Evolutionary conservation across 768 basidiomycete genomes (phyloP), one percentile per base, ranked within the genome.

Genomic region (Auriscalpium orientale): DNA sequence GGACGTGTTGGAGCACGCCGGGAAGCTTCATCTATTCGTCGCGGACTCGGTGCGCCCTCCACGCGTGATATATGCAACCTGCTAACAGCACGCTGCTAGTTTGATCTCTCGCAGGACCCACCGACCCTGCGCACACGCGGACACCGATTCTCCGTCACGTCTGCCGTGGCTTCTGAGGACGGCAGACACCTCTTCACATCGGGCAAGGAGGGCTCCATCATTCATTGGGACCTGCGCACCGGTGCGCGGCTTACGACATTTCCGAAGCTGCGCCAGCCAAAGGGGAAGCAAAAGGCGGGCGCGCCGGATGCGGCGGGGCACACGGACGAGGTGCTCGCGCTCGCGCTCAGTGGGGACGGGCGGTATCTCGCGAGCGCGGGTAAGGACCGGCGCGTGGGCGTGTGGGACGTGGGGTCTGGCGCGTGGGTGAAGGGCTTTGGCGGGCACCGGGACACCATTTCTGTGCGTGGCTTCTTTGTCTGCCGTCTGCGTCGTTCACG

Each of bases 1-100:
- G 68, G 95, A 98, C 72, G 93, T 95, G 6, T 70, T 93, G 48
- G 87, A 94, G 61, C 85, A 95, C 65, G 84, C 91, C 5, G 94
- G 93, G 49, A 94, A 89, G 70, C 75, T 93, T 8, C 89, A 94
- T 70, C 70, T 88, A 44, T 90, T 87, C 66, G 74, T 95, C 50
- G 89, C 88, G 28, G 83, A 89, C 54, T 75, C 75, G 15, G 89
- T 90, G 68, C 57, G 81, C 74, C 16, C 34, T 10, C 33, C 2
- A 51, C 54, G 16, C 52, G 13, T 48, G 54, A 43, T 36, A n/a
- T 40, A 18, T 7, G 45, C 18, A 56, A 9, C 56, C 5, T 22
- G 20, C 18, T 33, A 36, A 16, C 13, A 37, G 40, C 16, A 13
- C 8, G 34, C 22, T 33, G 10, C 4, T 45, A 89, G 87, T 87